Conservation (phyloP, 2,329 filamentous ascomycete species). For the Arachnomyces sp. region DNA sequence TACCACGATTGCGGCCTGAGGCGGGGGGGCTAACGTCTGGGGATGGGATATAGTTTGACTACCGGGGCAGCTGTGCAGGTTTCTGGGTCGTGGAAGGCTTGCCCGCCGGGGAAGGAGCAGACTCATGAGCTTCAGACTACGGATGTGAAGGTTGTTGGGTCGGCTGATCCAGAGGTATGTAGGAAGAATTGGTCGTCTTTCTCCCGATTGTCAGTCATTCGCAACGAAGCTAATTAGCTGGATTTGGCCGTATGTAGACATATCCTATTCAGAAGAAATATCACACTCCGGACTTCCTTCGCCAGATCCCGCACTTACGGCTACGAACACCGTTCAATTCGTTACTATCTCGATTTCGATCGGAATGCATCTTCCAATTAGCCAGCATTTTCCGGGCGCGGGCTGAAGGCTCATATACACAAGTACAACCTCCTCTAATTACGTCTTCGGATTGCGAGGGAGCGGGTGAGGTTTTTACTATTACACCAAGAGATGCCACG, state of each 20-base stretch:
- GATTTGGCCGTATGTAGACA: slow-evolving; percentile 45
- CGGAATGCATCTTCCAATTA: slow-evolving; percentile 64
- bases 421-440: slow-evolving; percentile 87
- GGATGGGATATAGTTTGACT: slow-evolving; percentile 64
- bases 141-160: slow-evolving; percentile 61
- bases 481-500: slow-evolving; percentile 42
- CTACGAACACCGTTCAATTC: slow-evolving; percentile 73
- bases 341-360: slow-evolving; percentile 71
- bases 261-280: slow-evolving; percentile 97
- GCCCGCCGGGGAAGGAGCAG: slow-evolving; percentile 57
- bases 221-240: not conserved
- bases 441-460: slow-evolving; percentile 97
- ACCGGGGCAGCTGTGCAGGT: slow-evolving; percentile 74
- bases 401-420: slow-evolving; percentile 49
- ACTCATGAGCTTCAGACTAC: slow-evolving; percentile 72
- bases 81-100: slow-evolving; percentile 66
- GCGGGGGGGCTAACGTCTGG: no score
- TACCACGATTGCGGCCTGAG: no score
- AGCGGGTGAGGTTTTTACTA: slow-evolving; percentile 82
- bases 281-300: slow-evolving; percentile 79
- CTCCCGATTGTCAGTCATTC: not conserved
- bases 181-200: not conserved
- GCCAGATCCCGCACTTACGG: slow-evolving; percentile 79
- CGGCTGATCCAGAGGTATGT: slow-evolving; percentile 69
- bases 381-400: slow-evolving; percentile 62